Evolutionary conservation across 2,329 filamentous ascomycete species (phyloP).

Genomic region (Trichoderma afroharzianum): DNA sequence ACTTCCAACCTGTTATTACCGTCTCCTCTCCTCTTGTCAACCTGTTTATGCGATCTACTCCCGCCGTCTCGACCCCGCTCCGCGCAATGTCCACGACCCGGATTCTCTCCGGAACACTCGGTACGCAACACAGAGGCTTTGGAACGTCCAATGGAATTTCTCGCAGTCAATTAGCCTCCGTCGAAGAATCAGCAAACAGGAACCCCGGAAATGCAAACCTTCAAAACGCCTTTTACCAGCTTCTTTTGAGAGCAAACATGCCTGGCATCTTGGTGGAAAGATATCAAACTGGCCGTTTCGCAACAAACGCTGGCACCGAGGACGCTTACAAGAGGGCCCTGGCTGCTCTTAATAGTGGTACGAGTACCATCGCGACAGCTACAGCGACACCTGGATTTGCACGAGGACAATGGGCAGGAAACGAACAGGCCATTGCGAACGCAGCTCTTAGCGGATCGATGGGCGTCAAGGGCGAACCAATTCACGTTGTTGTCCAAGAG

Average conservation of each 20-base stretch:
- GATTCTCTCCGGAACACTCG: background rate
- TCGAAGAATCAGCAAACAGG: conserved; percentile 89
- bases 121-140: conserved; percentile 30
- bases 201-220: conserved; percentile 83
- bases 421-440: conserved; percentile 30
- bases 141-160: conserved; percentile 49
- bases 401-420: conserved; percentile 29
- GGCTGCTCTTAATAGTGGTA: conserved; percentile 31
- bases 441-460: conserved; percentile 36
- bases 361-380: conserved; percentile 25
- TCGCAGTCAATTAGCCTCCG: conserved; percentile 69
- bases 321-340: conserved; percentile 76
- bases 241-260: conserved; percentile 87
- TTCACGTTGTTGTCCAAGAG: conserved; percentile 95
- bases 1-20: conserved; percentile 24
- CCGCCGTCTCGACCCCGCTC: conserved; percentile 22
- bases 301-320: conserved; percentile 73
- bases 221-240: conserved; percentile 92
- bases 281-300: conserved; percentile 82
- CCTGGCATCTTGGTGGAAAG: conserved; percentile 88
- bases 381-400: conserved; percentile 23
- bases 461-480: conserved; percentile 76
- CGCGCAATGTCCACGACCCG: conserved; percentile 22
- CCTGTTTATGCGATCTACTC: conserved; percentile 26
- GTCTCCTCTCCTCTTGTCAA: conserved; percentile 23